Conservation (phyloP, 2,329 filamentous ascomycete species). For the Monosporascus sp. region DNA sequence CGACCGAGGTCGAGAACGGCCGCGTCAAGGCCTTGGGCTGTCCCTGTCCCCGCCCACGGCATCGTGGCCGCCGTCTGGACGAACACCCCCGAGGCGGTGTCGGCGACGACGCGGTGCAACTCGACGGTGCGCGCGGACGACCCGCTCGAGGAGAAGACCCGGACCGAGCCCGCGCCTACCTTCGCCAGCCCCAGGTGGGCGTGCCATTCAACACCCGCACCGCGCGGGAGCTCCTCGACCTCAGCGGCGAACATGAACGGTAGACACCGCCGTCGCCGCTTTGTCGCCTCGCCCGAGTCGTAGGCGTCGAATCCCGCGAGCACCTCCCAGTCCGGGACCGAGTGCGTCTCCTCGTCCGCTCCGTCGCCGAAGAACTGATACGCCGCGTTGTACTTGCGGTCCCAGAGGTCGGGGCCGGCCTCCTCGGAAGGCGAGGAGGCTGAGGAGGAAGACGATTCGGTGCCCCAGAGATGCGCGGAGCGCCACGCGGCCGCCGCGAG, state of each 20-base stretch:
- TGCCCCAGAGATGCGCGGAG: constrained; percentile 31
- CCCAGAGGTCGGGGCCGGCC: constrained; percentile 61
- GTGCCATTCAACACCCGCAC: constrained; percentile 78
- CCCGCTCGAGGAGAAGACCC: constrained; percentile 5
- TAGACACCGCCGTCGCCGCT: constrained; percentile 26
- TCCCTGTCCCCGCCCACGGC: background rate
- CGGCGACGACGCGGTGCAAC: constrained; percentile 20
- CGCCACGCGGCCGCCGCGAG: constrained; percentile 45
- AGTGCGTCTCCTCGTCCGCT: constrained; percentile 19
- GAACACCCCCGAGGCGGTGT: constrained; percentile 14
- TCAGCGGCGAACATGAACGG: constrained; percentile 72
- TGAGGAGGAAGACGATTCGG: too few relatives aligned
- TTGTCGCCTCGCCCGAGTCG: constrained; percentile 8
- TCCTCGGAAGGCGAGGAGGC: constrained; percentile 15
- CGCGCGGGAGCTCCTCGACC: constrained; percentile 70
- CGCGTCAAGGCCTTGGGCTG: background rate
- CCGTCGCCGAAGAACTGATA: constrained; percentile 36
- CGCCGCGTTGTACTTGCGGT: constrained; percentile 51
- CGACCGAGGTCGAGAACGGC: background rate
- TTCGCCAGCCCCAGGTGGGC: constrained; percentile 55
- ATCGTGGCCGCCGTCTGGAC: constrained; percentile 16
- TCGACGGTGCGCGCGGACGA: constrained; percentile 1
- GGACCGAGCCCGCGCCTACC: constrained; percentile 18
- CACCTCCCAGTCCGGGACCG: constrained; percentile 47
- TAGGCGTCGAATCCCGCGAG: constrained; percentile 32